A percentile compares a stretch with the other conserved stretches of the same genome.
These are phyloP conservation scores for Aspergillus thermomutatus DNA, from an alignment of 2,329 filamentous ascomycete species.

Conservation along the genomic window DNA sequence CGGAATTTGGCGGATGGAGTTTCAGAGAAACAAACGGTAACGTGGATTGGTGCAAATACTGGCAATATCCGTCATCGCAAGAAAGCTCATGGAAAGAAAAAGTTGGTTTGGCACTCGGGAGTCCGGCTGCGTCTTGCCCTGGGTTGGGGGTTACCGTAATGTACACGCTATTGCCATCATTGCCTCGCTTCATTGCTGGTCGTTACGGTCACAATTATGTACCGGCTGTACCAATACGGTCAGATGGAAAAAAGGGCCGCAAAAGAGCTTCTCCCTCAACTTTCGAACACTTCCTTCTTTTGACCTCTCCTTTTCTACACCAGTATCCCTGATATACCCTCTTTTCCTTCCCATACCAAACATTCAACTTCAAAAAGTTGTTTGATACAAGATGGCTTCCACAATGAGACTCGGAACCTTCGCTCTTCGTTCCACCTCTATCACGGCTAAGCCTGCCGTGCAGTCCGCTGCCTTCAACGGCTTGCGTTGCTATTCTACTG, in stretches of 20 bases:
- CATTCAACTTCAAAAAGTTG: constrained; percentile 32
- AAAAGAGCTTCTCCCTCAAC: constrained; percentile 31
- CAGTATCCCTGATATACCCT: constrained; percentile 33
- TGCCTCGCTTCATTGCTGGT: constrained; percentile 9
- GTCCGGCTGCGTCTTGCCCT: constrained; percentile 19
- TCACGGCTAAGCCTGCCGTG: constrained; percentile 64
- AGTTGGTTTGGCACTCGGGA: constrained; percentile 17
- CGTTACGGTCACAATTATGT: constrained; percentile 23
- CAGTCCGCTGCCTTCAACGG: constrained; percentile 74
- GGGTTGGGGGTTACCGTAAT: constrained; percentile 25
- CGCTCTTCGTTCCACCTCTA: constrained; percentile 74
- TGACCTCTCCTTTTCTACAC: constrained; percentile 32
- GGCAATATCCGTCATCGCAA: neutral
- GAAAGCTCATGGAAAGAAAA: neutral
- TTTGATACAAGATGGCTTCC: constrained; percentile 68
- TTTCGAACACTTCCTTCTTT: constrained; percentile 10
- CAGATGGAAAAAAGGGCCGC: constrained; percentile 30
- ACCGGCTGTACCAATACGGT: constrained; percentile 33
- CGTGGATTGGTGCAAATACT: neutral
- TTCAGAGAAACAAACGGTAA: neutral
- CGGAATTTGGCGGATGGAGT: constrained; percentile 15
- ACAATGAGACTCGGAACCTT: constrained; percentile 76
- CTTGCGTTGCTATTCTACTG: constrained; percentile 82
- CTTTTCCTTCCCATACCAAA: constrained; percentile 34
- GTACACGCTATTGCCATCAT: constrained; percentile 11